A percentile compares a stretch with the other conserved stretches of the same genome.
Evolutionary conservation across 2,329 filamentous ascomycete species (phyloP).

Genomic region (Magnaporthiopsis incrustans): DNA sequence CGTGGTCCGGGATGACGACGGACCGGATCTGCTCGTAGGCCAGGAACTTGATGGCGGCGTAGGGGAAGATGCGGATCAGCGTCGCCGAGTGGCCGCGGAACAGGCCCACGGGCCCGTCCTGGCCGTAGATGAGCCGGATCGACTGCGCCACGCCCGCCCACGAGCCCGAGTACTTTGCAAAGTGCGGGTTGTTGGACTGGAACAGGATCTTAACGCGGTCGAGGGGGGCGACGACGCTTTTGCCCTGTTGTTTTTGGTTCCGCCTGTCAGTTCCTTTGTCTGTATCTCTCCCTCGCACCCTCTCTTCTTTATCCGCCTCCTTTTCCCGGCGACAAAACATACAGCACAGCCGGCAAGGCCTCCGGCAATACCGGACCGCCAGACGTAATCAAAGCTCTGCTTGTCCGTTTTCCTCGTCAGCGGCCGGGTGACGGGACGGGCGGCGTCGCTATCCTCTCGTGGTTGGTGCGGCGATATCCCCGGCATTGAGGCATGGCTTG

Average conservation of each 20-base stretch:
- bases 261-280: conserved; percentile 12
- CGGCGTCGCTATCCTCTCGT: conserved; percentile 26
- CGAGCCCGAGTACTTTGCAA: conserved; percentile 83
- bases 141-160: conserved; percentile 80
- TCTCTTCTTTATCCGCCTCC: background rate
- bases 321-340: conserved; percentile 25
- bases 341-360: conserved; percentile 89
- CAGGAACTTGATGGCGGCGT: conserved; percentile 95
- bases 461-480: conserved; percentile 34
- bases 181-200: conserved; percentile 89
- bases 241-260: conserved; percentile 52
- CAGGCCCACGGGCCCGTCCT: conserved; percentile 67
- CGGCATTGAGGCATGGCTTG: conserved; percentile 52
- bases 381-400: conserved; percentile 73
- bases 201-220: conserved; percentile 99
- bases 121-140: conserved; percentile 71
- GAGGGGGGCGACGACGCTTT: conserved; percentile 89
- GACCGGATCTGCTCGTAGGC: conserved; percentile 94
- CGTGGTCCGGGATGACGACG: conserved; percentile 59
- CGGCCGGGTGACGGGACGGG: conserved; percentile 37
- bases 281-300: no score
- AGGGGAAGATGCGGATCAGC: conserved; percentile 88
- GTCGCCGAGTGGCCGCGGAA: conserved; percentile 95
- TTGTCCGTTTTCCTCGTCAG: conserved; percentile 50
- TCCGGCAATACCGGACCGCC: conserved; percentile 77